Conservation (phyloP, 768 basidiomycete species). For the Termitomyces sp. region DNA sequence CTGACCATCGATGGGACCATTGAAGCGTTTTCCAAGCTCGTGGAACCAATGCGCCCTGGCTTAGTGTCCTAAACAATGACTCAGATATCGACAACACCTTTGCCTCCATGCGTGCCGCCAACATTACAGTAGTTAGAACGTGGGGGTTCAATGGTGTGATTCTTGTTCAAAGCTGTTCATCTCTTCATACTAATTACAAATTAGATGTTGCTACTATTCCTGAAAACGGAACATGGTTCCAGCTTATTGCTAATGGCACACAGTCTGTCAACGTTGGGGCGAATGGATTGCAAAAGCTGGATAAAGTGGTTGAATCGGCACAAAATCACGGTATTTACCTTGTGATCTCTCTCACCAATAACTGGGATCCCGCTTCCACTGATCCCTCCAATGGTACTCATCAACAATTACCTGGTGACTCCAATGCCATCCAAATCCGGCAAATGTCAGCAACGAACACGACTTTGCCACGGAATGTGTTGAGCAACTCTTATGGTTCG, state of each 20-base stretch:
- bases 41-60: conserved; percentile 67
- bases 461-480: conserved; percentile 37
- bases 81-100: conserved; percentile 56
- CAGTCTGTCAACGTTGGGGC: conserved; percentile 51
- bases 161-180: neutral
- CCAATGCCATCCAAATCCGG: conserved; percentile 41
- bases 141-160: conserved; percentile 69
- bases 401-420: conserved; percentile 23
- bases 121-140: conserved; percentile 55
- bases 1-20: conserved; percentile 1
- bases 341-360: conserved; percentile 55
- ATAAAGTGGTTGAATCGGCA: conserved; percentile 51
- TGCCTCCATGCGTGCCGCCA: conserved; percentile 48
- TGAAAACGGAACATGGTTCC: conserved; percentile 59
- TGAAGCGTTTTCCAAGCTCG: conserved; percentile 24
- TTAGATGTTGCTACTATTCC: conserved; percentile 51
- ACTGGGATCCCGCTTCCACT: conserved; percentile 35
- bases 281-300: conserved; percentile 60
- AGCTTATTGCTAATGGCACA: conserved; percentile 50
- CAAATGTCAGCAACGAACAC: conserved; percentile 17
- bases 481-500: conserved; percentile 61
- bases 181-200: neutral
- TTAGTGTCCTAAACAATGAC: conserved; percentile 46
- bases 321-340: conserved; percentile 49
- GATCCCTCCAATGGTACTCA: neutral